Percentiles rank a stretch among this genome's conserved stretches.
These are phyloP conservation scores for Fusarium guadeloupense DNA, from an alignment of 2,329 filamentous ascomycete species.

Conservation along the genomic window DNA sequence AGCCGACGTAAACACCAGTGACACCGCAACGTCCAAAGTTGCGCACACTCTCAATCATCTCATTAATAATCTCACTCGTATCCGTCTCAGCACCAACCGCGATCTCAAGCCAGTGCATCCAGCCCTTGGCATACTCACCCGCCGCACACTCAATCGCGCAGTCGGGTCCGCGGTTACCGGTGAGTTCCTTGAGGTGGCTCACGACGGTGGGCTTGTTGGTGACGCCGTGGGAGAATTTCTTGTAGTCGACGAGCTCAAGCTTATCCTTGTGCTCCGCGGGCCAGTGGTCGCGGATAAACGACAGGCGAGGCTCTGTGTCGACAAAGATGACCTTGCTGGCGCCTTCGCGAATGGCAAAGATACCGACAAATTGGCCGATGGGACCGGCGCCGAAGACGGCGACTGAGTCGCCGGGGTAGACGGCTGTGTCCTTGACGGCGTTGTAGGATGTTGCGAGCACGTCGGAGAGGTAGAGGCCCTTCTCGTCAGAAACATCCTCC, in stretches of 20 bases:
- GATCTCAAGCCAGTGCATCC: conserved; percentile 67
- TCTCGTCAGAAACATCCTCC: conserved; percentile 83
- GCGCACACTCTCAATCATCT: conserved; percentile 78
- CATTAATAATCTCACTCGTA: conserved; percentile 81
- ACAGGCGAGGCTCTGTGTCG: conserved; percentile 76
- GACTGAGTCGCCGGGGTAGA: conserved; percentile 80
- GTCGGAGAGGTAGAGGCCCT: conserved; percentile 82
- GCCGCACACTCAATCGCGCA: conserved; percentile 74
- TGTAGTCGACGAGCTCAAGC: conserved; percentile 76
- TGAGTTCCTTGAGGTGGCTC: conserved; percentile 76
- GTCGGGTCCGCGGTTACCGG: conserved; percentile 77
- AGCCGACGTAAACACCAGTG: conserved; percentile 74
- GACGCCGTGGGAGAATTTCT: conserved; percentile 65
- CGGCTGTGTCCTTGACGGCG: conserved; percentile 81
- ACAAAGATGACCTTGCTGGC: conserved; percentile 81
- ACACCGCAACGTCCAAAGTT: conserved; percentile 79
- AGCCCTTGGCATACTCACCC: conserved; percentile 69
- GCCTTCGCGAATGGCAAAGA: conserved; percentile 79
- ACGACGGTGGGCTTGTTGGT: conserved; percentile 71
- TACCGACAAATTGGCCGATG: conserved; percentile 83
- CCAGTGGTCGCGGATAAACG: conserved; percentile 72
- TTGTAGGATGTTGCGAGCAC: conserved; percentile 84
- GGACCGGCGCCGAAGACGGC: conserved; percentile 88
- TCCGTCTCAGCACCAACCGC: conserved; percentile 79
- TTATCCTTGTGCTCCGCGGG: conserved; percentile 59